These are phyloP conservation scores for Suillus discolor DNA, from an alignment of 768 basidiomycete genomes.

Conservation along the genomic window DNA sequence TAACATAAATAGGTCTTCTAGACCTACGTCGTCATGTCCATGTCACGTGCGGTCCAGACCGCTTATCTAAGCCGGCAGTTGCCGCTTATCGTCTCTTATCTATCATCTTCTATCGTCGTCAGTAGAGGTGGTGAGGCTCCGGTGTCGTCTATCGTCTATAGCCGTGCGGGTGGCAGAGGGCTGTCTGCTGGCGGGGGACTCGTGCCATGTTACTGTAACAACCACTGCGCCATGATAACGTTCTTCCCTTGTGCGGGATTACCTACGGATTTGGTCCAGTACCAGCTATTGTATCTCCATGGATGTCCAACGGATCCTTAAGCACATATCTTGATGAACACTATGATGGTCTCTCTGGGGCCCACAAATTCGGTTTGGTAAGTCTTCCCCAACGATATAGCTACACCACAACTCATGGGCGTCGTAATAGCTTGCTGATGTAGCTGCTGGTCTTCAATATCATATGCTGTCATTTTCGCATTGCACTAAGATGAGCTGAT, in stretches of 20 bases:
- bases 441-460: slow-evolving; percentile 12
- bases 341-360: not conserved
- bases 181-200: too few species aligned
- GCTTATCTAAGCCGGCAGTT: too few species aligned
- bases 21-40: too few species aligned
- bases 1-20: too few species aligned
- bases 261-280: slow-evolving; percentile 26
- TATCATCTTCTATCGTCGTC: too few species aligned
- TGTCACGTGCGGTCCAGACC: too few species aligned
- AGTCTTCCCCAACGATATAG: not conserved
- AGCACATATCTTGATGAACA: slow-evolving; percentile 17
- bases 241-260: slow-evolving; percentile 39
- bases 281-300: slow-evolving; percentile 23
- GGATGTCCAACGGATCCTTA: slow-evolving; percentile 19
- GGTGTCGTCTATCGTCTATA: too few species aligned
- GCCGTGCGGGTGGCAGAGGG: too few species aligned
- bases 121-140: too few species aligned
- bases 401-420: not conserved
- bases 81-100: too few species aligned
- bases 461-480: not conserved
- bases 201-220: too few species aligned
- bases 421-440: slow-evolving; percentile 6
- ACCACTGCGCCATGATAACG: slow-evolving; percentile 39
- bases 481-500: not conserved
- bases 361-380: not conserved